phyloP scores from a whole-genome alignment of 2,329 filamentous ascomycete species.

The Emergomyces pasteurianus region DNA sequence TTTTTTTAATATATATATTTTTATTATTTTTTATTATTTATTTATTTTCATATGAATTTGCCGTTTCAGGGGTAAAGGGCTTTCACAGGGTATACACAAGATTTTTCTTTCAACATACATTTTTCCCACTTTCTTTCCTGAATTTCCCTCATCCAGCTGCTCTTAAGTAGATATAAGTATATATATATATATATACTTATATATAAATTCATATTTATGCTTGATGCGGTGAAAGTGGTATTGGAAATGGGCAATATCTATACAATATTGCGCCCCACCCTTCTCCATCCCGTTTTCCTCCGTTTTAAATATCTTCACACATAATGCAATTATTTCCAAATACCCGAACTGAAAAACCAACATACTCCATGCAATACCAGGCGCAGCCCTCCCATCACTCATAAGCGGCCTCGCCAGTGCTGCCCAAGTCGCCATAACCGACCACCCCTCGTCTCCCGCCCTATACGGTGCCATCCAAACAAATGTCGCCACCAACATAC shows the following conservation, averaged over 20 bases:
- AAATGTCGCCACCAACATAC: slow-evolving; percentile 39
- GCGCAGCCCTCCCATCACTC: slow-evolving; percentile 31
- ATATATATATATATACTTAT: background rate
- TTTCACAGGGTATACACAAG: background rate
- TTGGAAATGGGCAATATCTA: background rate
- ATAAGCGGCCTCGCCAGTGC: slow-evolving; percentile 27
- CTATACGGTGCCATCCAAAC: slow-evolving; percentile 31
- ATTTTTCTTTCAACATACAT: background rate
- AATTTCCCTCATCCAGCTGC: background rate
- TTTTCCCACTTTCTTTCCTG: background rate
- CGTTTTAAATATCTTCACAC: background rate
- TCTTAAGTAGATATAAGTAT: background rate
- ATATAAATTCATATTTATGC: background rate
- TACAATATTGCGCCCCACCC: background rate
- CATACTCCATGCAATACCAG: slow-evolving; percentile 13
- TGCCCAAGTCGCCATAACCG: slow-evolving; percentile 36
- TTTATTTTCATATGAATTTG: too few species aligned
- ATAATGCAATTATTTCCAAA: background rate
- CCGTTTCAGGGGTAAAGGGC: background rate
- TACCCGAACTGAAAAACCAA: slow-evolving; percentile 2
- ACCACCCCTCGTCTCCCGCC: slow-evolving; percentile 35
- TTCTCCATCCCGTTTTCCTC: background rate
- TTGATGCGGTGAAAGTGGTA: background rate
- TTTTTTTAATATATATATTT: slow-evolving; percentile 1
- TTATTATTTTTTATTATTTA: slow-evolving; percentile 1